phyloP scores from a whole-genome alignment of 805 yeast genomes.

The Metschnikowia proteae region DNA sequence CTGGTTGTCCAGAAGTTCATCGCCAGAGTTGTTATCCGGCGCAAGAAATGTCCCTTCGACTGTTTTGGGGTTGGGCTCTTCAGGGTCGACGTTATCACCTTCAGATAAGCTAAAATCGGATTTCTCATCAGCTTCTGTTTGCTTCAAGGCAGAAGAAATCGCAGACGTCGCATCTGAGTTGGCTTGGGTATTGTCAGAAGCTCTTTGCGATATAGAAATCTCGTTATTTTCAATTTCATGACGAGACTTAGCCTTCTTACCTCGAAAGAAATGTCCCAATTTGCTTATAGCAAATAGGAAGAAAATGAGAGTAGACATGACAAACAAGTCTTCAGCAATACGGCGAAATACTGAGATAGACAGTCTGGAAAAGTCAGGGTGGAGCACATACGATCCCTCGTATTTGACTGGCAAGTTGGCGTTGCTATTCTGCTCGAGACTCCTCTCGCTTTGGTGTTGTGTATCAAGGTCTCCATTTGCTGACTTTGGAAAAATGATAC shows the following conservation, averaged over 20 bases:
- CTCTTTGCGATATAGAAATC: neutral
- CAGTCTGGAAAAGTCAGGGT: neutral
- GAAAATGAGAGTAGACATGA: slow-evolving; percentile 36
- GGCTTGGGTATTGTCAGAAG: neutral
- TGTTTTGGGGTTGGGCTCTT: neutral
- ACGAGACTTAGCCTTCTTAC: neutral
- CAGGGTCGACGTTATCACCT: neutral
- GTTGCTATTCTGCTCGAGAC: neutral
- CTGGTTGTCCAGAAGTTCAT: slow-evolving; percentile 9
- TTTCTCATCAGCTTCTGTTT: neutral
- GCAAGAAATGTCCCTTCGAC: neutral
- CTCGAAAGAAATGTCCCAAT: slow-evolving; percentile 7
- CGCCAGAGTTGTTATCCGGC: neutral
- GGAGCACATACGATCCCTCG: neutral
- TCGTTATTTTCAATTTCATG: neutral
- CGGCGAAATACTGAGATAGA: slow-evolving; percentile 23
- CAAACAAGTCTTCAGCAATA: slow-evolving; percentile 48
- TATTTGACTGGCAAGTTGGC: slow-evolving; percentile 2
- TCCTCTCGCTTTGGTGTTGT: neutral
- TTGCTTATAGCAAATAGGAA: slow-evolving; percentile 35
- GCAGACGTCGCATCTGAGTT: neutral
- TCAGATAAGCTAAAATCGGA: neutral
- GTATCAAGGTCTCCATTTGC: neutral
- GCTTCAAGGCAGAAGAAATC: neutral
- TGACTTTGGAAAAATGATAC: slow-evolving; percentile 30